phyloP scores from a whole-genome alignment of 2,329 filamentous ascomycete genomes.

The Fusarium mexicanum region DNA sequence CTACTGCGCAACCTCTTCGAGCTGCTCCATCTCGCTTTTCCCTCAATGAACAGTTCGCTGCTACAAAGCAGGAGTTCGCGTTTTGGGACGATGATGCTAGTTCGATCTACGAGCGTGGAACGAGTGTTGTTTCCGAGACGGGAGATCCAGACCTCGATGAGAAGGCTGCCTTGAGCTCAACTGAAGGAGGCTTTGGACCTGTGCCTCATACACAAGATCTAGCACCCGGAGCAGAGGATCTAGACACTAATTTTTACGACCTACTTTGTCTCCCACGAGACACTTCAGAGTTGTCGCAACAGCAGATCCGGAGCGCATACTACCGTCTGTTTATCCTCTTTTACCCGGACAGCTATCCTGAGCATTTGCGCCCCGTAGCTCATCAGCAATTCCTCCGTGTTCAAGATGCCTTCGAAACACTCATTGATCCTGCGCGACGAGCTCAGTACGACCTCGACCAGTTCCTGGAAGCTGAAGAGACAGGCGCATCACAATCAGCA shows the following conservation, averaged over 20 bases:
- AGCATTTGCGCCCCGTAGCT: slow-evolving; percentile 51
- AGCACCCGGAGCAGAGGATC: background rate
- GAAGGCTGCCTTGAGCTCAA: slow-evolving; percentile 18
- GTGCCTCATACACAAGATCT: background rate
- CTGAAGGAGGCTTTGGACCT: slow-evolving; percentile 12
- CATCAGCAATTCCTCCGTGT: slow-evolving; percentile 53
- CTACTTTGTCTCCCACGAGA: slow-evolving; percentile 55
- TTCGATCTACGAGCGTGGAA: slow-evolving; percentile 52
- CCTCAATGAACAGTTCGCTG: slow-evolving; percentile 59
- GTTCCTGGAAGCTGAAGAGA: slow-evolving; percentile 32
- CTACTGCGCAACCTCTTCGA: slow-evolving; percentile 43
- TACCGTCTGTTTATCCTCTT: slow-evolving; percentile 56
- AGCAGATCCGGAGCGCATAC: slow-evolving; percentile 56
- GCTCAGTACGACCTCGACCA: slow-evolving; percentile 53
- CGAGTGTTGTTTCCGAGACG: slow-evolving; percentile 39
- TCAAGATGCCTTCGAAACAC: slow-evolving; percentile 58
- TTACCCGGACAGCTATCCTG: slow-evolving; percentile 55
- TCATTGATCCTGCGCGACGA: slow-evolving; percentile 56
- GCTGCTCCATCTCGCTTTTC: slow-evolving; percentile 57
- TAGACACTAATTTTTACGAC: slow-evolving; percentile 54
- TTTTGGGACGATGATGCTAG: slow-evolving; percentile 60
- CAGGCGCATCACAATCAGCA: slow-evolving; percentile 25
- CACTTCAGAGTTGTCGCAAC: slow-evolving; percentile 35
- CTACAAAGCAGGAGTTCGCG: slow-evolving; percentile 57
- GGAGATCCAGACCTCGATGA: slow-evolving; percentile 22